phyloP scores from a whole-genome alignment of 2,329 filamentous ascomycete species.

The Trichoderma atroviride region DNA sequence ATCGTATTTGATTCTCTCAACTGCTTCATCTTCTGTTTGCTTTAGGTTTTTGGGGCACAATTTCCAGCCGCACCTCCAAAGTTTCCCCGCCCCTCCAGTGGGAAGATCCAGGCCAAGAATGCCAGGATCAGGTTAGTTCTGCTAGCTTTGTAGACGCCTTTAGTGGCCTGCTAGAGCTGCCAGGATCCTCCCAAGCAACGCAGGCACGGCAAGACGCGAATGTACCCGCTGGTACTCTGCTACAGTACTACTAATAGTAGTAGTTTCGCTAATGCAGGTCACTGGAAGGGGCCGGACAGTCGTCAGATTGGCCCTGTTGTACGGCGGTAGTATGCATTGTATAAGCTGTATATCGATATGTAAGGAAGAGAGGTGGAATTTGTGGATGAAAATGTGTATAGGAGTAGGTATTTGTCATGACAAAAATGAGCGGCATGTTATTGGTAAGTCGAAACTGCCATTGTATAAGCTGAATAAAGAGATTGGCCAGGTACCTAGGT shows the following conservation, averaged over 20 bases:
- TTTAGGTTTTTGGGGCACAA: conserved; percentile 3
- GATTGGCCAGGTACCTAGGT: not conserved
- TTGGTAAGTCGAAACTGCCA: not conserved
- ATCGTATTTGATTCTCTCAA: not conserved
- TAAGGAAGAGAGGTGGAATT: not conserved
- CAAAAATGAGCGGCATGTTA: not conserved
- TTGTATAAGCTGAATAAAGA: not conserved
- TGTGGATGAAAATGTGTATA: not conserved
- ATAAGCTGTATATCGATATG: not conserved
- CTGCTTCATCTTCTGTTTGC: not conserved
- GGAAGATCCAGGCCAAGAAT: not conserved
- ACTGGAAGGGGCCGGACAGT: conserved; percentile 17
- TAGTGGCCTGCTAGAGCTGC: conserved; percentile 2
- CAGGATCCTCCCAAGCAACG: conserved; percentile 10
- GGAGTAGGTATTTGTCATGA: not conserved
- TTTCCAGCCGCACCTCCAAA: conserved; percentile 23
- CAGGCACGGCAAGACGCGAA: conserved; percentile 10
- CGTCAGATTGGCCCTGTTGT: not conserved
- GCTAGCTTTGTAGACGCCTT: not conserved
- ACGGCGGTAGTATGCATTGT: not conserved
- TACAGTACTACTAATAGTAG: too few relatives aligned
- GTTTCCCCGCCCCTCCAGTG: conserved; percentile 19
- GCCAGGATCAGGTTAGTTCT: not conserved
- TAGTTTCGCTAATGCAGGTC: conserved; percentile 25
- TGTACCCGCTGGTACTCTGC: conserved; percentile 15